Evolutionary conservation across 2,329 filamentous ascomycete genomes (phyloP), one percentile per base, ranked within the genome.

Genomic region (Penicillium glabrum): DNA sequence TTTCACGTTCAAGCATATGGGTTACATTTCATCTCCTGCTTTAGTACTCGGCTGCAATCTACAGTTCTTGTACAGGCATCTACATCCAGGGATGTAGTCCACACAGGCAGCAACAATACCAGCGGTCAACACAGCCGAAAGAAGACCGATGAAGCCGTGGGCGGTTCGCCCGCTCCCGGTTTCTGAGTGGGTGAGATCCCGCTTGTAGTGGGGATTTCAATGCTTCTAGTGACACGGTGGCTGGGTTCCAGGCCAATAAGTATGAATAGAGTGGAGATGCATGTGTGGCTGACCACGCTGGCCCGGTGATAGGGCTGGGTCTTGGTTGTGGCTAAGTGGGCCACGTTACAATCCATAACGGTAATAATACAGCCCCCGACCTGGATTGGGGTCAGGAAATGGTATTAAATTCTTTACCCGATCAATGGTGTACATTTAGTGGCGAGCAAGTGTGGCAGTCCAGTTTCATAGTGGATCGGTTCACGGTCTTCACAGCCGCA

Each of bases 81-180:
- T 37, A 37, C 35, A 16, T 37, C 29, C 13, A 31, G 5, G 16
- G 5, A 37, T 37, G 14, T 37, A 16, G 5, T 8, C 16, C 13
- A 37, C 35, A 39, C 54, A 66, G 64, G 64, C 64, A 66, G 60
- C 64, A 66, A 44, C 60, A 54, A 64, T 64, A 41, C 59, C 52
- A 44, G 58, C 62, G 63, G 62, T 63, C 48, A 61, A 56, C 29
- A 49, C 53, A 14, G 41, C 43, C 53, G 54, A 61, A 29, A 29
- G 29, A 29, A 29, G 13, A 29, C 39, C 53, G 26, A 46, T 14
- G 43, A 13, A 35, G 35, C 21, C 51, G 21, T 31, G 29, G 29
- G 29, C 29, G 44, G 53, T 55, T 56, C 46, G 46, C 31, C 31
- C 49, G 31, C 23, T 29, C 26, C 26, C 39, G 21, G 21, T 14